phyloP scores from a whole-genome alignment of 768 basidiomycete genomes.

The Fomitopsis pulvina region DNA sequence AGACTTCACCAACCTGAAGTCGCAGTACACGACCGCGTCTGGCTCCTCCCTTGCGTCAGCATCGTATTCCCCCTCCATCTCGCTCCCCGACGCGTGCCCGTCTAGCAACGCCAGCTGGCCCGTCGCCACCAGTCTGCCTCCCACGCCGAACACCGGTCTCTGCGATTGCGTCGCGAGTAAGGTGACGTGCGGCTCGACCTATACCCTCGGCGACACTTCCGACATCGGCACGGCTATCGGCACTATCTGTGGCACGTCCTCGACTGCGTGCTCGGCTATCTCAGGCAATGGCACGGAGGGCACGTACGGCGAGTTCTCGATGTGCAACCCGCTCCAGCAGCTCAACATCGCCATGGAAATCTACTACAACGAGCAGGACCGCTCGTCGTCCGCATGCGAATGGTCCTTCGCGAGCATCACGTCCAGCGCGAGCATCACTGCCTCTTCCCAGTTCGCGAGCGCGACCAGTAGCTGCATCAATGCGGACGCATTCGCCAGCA shows the following conservation, averaged over 20 bases:
- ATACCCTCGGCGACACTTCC: not conserved
- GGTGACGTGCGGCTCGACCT: not conserved
- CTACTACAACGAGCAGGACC: conserved; percentile 2
- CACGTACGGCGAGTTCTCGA: not conserved
- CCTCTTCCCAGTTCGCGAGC: not conserved
- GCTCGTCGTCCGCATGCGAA: not conserved
- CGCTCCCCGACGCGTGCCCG: not conserved
- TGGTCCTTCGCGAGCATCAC: not conserved
- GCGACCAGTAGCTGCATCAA: not conserved
- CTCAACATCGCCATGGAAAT: conserved; percentile 4
- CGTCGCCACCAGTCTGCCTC: not conserved
- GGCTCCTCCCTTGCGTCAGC: not conserved
- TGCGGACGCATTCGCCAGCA: not conserved
- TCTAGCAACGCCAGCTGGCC: not conserved
- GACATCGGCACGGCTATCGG: conserved; percentile 3
- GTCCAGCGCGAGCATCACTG: not conserved
- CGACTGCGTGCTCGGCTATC: not conserved
- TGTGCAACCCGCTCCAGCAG: conserved; percentile 3
- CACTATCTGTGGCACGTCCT: not conserved
- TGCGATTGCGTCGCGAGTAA: conserved; percentile 1
- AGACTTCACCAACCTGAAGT: conserved; percentile 4
- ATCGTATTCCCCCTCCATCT: conserved; percentile 1
- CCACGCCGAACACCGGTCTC: conserved; percentile 1
- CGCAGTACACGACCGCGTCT: not conserved
- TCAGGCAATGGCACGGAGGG: conserved; percentile 1